Evolutionary conservation across 495 filamentous ascomycete genomes (phyloP), one percentile per base, ranked within the genome.

Genomic region (Podospora anserina): DNA sequence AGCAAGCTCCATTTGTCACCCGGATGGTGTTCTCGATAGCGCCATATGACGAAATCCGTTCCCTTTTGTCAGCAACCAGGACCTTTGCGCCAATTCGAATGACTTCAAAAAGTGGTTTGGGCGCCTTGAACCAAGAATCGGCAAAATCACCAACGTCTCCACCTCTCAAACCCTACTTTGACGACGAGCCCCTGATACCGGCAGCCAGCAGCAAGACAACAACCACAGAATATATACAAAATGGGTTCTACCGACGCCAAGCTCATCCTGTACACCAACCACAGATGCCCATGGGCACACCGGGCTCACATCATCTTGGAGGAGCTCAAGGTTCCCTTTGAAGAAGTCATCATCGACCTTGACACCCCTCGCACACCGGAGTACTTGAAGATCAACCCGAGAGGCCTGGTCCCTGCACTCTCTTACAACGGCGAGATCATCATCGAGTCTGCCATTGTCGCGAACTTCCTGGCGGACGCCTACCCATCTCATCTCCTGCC

Each of bases 311-410:
- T 94, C 59, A 86, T 87, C 7, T 86, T 96, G 28, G 83, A 85
- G 27, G 91, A 93, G 75, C 85, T 93, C 15, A 84, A 86, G 30
- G 74, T 96, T 20, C 85, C 89, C 1, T 95, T 88, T 70, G 88
- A 94, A 69, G 90, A 94, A 71, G 90, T 93, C 71, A 88, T 87
- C 64, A 93, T 97, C 75, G 89, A 93, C 75, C 83, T 97, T 59
- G 72, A 77, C 70, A 84, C 72, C 4, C 93, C 93, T 0, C 88
- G 92, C 11, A 91, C 91, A 62, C 82, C 86, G n/a, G 93, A 91
- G 85, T 96, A 96, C 77, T 86, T 96, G 4, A 83, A 91, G 61
- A 81, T 97, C 76, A 97, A 96, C 80, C 93, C 92, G 74, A 88
- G 91, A 59, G 93, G 93, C 30, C 85, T 93, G 18, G 92, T 97